These are phyloP conservation scores for Daldinia childiae DNA, from an alignment of 495 filamentous ascomycete species.

Conservation along the genomic window DNA sequence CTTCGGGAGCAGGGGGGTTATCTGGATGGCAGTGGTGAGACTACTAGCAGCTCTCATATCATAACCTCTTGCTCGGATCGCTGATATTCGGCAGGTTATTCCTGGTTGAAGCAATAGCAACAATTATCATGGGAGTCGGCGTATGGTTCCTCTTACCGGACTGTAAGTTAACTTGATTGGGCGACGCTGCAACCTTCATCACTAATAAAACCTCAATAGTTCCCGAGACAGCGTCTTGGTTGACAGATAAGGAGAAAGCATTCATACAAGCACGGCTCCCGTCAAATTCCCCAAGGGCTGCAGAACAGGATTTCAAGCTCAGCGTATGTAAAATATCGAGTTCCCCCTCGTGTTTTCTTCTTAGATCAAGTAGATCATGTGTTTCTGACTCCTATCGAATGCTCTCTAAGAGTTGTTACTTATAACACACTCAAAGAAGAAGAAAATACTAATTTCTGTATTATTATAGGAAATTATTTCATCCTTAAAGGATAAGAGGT, in stretches of 20 bases:
- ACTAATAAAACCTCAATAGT: conserved; percentile 43
- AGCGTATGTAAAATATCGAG: conserved; percentile 1
- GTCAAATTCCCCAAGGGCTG: conserved; percentile 49
- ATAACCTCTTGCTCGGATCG: neutral
- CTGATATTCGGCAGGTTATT: conserved; percentile 45
- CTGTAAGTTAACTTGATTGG: conserved; percentile 40
- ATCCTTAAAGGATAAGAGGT: conserved; percentile 48
- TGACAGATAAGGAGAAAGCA: conserved; percentile 52
- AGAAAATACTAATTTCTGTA: neutral
- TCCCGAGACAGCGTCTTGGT: conserved; percentile 52
- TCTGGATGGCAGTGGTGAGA: conserved; percentile 57
- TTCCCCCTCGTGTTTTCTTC: neutral
- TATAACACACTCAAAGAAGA: neutral
- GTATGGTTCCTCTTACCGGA: conserved; percentile 54
- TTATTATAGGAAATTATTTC: conserved; percentile 42
- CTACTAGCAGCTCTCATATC: neutral
- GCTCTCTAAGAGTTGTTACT: neutral
- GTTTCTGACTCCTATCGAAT: too few species aligned
- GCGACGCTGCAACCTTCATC: neutral
- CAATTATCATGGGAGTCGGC: conserved; percentile 47
- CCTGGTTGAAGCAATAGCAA: conserved; percentile 52
- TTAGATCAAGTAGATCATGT: too few species aligned
- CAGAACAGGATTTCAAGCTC: conserved; percentile 52
- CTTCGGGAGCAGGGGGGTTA: conserved; percentile 45
- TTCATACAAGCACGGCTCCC: conserved; percentile 57